Base-by-base conservation (phyloP, 257 asterid species). In the Thymus mandschuricus region DNA sequence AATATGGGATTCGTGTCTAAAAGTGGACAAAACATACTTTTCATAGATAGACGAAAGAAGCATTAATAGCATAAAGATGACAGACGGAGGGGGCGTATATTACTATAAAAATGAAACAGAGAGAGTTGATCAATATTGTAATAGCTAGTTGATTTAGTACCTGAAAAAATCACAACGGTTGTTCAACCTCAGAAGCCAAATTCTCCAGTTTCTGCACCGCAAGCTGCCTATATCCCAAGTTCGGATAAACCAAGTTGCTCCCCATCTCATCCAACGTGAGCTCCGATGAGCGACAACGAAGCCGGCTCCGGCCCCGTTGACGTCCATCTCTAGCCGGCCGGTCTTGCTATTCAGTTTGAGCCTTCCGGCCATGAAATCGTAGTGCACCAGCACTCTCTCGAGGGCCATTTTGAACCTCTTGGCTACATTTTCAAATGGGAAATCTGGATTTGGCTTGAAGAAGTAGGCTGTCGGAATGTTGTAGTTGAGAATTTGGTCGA, bases 241-340 rank as follows among this genome's bases (percentile, higher is more conserved):
- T 86, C 0, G 90, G 90, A 71, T 65, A 68, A 60, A 75, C 81
- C 74, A 86, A 31, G 48, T 63, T 7, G 45, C 46, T 78, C 12
- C 84, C 82, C 0, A 86, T 61, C 11, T 86, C 86, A 13, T 73
- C 64, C 11, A 86, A 52, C 2, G 80, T 58, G 13, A 69, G 70
- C 66, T 81, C 88, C 30, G 82, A 79, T 0, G 86, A 77, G 91
- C 91, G 12, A 77, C 85, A 10, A 78, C 43, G 56, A 81, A 86
- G 3, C 77, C 86, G 46, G 69, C 82, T 12, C 90, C 90, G 0
- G 72, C 79, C 0, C 52, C 67, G 35, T 83, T 83, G 78, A 21
- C 15, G 29, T 50, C 56, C 56, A 50, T 50, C 56, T 50, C 56
- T n/a, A 50, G 10, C 29, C 56, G 64, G 21, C 73, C 73, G 0